These are phyloP conservation scores for Cyberlindnera maritima DNA, from an alignment of 805 yeast species.

Conservation along the genomic window DNA sequence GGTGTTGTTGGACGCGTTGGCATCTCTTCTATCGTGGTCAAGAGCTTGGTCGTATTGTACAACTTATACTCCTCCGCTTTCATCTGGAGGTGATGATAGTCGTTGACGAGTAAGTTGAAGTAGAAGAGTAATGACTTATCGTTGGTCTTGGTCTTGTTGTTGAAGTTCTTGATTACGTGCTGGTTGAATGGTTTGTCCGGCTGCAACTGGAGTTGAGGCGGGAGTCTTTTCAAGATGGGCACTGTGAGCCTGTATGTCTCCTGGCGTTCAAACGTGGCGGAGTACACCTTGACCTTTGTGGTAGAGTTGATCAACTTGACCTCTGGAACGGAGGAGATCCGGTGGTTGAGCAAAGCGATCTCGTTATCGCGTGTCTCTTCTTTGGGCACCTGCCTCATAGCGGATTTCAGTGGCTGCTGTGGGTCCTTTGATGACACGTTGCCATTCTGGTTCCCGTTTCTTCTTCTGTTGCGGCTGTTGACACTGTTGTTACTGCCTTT, in stretches of 20 bases:
- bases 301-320: conserved; percentile 22
- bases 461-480: background rate
- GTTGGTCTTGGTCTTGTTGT: conserved; percentile 15
- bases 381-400: background rate
- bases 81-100: conserved; percentile 16
- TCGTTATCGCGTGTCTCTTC: conserved; percentile 17
- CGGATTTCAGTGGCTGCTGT: background rate
- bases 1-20: background rate
- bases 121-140: conserved; percentile 19
- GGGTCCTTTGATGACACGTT: background rate
- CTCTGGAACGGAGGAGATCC: conserved; percentile 9
- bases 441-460: background rate
- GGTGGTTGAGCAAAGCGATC: conserved; percentile 12
- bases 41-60: conserved; percentile 10
- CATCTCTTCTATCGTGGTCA: background rate
- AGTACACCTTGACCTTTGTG: conserved; percentile 18
- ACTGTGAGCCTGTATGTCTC: conserved; percentile 20
- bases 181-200: conserved; percentile 11
- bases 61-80: conserved; percentile 17
- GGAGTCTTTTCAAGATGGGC: conserved; percentile 16
- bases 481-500: background rate
- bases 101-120: conserved; percentile 23
- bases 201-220: conserved; percentile 14
- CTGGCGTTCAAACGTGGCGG: conserved; percentile 11
- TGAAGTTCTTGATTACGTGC: conserved; percentile 26